Evolutionary conservation across 179 eudicot species (phyloP).

Genomic region (Beta macrorhiza): DNA sequence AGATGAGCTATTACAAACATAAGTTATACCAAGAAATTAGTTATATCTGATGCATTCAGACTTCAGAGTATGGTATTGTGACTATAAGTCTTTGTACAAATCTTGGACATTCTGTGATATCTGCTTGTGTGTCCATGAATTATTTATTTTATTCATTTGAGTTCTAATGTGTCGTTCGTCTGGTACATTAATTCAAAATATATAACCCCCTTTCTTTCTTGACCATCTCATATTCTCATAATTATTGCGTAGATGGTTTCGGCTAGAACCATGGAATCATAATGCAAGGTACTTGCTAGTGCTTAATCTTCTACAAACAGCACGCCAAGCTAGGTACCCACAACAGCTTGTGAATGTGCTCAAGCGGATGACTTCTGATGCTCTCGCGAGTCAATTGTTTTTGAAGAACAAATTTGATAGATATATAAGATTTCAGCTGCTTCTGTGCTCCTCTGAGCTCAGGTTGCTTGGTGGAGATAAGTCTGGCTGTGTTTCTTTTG

Average conservation of each 20-base stretch:
- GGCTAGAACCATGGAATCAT: constrained; percentile 85
- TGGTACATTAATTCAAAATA: neutral
- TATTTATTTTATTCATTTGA: constrained; percentile 8
- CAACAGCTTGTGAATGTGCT: constrained; percentile 50
- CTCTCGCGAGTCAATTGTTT: constrained; percentile 45
- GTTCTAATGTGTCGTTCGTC: neutral
- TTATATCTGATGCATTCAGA: neutral
- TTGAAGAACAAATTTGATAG: constrained; percentile 30
- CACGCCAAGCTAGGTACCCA: constrained; percentile 71
- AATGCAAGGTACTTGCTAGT: constrained; percentile 70
- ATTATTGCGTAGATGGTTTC: constrained; percentile 61
- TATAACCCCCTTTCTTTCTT: neutral
- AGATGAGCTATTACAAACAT: neutral
- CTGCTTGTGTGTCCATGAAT: neutral
- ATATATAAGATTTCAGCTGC: constrained; percentile 76
- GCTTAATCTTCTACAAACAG: constrained; percentile 64
- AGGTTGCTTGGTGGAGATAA: constrained; percentile 59
- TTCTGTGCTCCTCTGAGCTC: constrained; percentile 80
- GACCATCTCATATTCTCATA: constrained; percentile 16
- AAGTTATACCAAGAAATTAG: neutral
- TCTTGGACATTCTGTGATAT: neutral
- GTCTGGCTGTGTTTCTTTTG: constrained; percentile 49
- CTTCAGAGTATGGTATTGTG: neutral
- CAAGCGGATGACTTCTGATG: constrained; percentile 56
- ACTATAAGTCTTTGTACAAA: neutral